A percentile compares a stretch with the other conserved stretches of the same genome.
Conservation (phyloP, 2,329 filamentous ascomycete species). For the Hymenotorrendiella dingleyae region DNA sequence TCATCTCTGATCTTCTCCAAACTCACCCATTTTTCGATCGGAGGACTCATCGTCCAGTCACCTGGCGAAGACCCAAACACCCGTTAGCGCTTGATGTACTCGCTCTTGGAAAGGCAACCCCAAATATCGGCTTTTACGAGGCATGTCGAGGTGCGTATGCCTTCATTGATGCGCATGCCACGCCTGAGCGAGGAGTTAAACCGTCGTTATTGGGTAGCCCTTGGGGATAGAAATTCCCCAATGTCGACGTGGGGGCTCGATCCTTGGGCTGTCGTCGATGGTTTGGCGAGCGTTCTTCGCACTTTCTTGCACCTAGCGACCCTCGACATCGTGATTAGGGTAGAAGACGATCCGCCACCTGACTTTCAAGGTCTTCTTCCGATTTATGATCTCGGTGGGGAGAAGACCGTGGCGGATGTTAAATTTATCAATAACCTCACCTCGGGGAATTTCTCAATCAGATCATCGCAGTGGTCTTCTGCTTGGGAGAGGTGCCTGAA, state of each 20-base stretch:
- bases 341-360: conserved; percentile 6
- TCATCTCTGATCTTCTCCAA: conserved; percentile 12
- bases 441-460: background rate
- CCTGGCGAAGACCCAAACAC: conserved; percentile 12
- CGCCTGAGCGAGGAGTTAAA: conserved; percentile 3
- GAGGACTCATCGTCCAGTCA: conserved; percentile 12
- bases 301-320: conserved; percentile 5
- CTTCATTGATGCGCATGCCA: background rate
- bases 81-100: conserved; percentile 9
- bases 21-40: conserved; percentile 9
- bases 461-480: background rate
- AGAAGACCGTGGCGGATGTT: background rate
- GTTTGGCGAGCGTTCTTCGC: conserved; percentile 6
- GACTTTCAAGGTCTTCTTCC: conserved; percentile 10
- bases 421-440: conserved; percentile 2
- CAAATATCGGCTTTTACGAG: conserved; percentile 3
- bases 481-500: background rate
- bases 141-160: conserved; percentile 11
- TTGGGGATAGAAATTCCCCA: background rate
- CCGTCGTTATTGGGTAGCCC: background rate
- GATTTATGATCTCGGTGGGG: conserved; percentile 5
- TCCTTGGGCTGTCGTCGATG: conserved; percentile 11
- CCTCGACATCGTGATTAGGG: conserved; percentile 9
- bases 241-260: background rate
- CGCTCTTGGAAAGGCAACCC: conserved; percentile 7